These are phyloP conservation scores for Daedaleopsis sinensis DNA, from an alignment of 768 basidiomycete species.

Conservation along the genomic window DNA sequence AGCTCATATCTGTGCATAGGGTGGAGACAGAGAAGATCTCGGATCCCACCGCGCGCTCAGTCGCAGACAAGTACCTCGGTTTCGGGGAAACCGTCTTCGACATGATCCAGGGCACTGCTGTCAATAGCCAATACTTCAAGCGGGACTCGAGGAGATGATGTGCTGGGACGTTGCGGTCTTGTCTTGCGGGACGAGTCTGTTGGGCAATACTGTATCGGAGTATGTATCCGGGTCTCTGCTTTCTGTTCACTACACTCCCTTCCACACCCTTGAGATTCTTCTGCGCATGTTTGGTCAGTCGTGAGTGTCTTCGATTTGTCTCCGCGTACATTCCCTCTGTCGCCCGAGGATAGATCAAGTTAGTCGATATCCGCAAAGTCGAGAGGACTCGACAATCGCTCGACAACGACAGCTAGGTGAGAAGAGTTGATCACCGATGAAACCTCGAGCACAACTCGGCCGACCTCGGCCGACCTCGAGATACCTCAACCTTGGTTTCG, in stretches of 20 bases:
- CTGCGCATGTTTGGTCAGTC: background rate
- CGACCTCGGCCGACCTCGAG: too few relatives aligned
- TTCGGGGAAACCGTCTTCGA: constrained; percentile 91
- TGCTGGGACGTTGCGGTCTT: background rate
- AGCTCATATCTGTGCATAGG: background rate
- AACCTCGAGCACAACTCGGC: too few relatives aligned
- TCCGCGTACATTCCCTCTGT: background rate
- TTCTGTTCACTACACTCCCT: background rate
- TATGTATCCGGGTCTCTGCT: constrained; percentile 14
- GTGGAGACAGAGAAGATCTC: constrained; percentile 72
- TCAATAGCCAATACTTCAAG: constrained; percentile 85
- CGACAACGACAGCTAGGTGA: too few relatives aligned
- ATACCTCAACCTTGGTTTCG: too few relatives aligned
- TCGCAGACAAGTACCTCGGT: constrained; percentile 82
- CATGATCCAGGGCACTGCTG: constrained; percentile 80
- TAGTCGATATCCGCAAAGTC: too few relatives aligned
- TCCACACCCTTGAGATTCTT: background rate
- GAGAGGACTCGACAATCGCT: too few relatives aligned
- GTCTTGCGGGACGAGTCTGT: background rate
- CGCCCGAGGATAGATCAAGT: too few relatives aligned
- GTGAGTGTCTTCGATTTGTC: background rate
- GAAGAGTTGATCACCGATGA: too few relatives aligned
- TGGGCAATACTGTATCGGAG: background rate
- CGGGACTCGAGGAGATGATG: constrained; percentile 46
- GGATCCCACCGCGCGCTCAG: constrained; percentile 74